phyloP scores from a whole-genome alignment of 179 eudicot species.

The Beta macrorhiza region DNA sequence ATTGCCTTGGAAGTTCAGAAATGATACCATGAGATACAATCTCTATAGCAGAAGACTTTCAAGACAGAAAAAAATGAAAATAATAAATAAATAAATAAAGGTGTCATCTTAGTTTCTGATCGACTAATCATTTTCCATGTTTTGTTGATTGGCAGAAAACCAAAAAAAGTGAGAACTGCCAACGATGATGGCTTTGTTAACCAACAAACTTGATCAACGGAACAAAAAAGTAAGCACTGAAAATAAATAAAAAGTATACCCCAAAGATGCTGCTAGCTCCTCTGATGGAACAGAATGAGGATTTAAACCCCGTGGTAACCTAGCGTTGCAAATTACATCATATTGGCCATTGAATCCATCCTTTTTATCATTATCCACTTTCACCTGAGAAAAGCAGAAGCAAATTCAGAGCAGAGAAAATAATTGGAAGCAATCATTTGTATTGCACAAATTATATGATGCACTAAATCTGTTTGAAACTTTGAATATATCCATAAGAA shows the following conservation, averaged over 20 bases:
- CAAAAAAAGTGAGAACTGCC: background rate
- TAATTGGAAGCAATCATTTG: background rate
- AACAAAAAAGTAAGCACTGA: background rate
- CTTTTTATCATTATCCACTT: slow-evolving; percentile 59
- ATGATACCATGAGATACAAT: background rate
- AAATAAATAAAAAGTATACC: slow-evolving; percentile 45
- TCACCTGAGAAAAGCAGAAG: slow-evolving; percentile 49
- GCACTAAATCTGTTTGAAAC: background rate
- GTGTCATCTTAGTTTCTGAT: background rate
- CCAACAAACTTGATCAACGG: background rate
- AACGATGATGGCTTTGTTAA: background rate
- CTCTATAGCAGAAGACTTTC: background rate
- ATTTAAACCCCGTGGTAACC: slow-evolving; percentile 92
- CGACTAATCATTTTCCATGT: background rate
- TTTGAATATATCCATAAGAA: background rate
- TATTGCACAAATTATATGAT: background rate
- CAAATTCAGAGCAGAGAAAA: slow-evolving; percentile 4
- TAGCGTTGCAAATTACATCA: slow-evolving; percentile 94
- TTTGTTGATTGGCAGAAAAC: background rate
- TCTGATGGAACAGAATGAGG: slow-evolving; percentile 94
- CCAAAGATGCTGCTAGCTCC: slow-evolving; percentile 93
- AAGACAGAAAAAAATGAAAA: too few species aligned
- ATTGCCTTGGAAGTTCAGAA: background rate
- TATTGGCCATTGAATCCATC: slow-evolving; percentile 68
- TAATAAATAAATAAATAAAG: background rate